Evolutionary conservation across 352 stramenopile genomes (phyloP), one percentile per base, ranked within the genome.

Genomic region (Phytophthora podocarpi): DNA sequence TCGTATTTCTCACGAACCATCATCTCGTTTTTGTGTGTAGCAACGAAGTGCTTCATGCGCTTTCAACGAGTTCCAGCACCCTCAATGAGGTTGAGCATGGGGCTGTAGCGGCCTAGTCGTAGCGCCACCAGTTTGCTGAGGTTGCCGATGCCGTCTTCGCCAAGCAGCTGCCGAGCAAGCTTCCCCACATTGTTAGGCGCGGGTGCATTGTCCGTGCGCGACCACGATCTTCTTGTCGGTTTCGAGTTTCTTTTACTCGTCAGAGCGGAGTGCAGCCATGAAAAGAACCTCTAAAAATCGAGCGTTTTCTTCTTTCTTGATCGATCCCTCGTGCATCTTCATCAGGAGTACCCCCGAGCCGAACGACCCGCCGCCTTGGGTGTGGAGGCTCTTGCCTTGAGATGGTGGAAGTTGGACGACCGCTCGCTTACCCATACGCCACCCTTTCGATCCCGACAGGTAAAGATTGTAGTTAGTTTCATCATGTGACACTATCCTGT

Each of bases 401-500:
- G 53, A 67, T 20, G 57, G 46, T 0, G 62, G 42, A 1, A 73
- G 32, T 3, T 45, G 16, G 1, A 64, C 42, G 1, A 52, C 40
- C 4, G 57, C 52, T 7, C 41, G 42, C 20, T 70, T 46, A 5
- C 48, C 48, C 11, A 62, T n/a, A 9, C 62, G 52, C 47, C 49
- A 67, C 0, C 37, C 53, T 10, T 59, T 5, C 0, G n/a, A 57
- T 2, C 58, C 12, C 3, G 49, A 67, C 0, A 70, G 15, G n/a
- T 76, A 76, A 8, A 76, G 16, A 24, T 70, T 76, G 26, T 64
- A 67, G 27, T 61, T 73, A 23, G 28, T 70, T 18, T 70, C 57
- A 20, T 59, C 57, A 1, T 72, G 58, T 21, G 54, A 72, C 0
- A 73, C 32, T 8, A 73, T 48, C 40, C 67, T 70, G 41, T 76